A percentile compares a stretch with the other conserved stretches of the same genome.
phyloP scores from a whole-genome alignment of 2,329 filamentous ascomycete genomes.

The Tolypocladium sp. region DNA sequence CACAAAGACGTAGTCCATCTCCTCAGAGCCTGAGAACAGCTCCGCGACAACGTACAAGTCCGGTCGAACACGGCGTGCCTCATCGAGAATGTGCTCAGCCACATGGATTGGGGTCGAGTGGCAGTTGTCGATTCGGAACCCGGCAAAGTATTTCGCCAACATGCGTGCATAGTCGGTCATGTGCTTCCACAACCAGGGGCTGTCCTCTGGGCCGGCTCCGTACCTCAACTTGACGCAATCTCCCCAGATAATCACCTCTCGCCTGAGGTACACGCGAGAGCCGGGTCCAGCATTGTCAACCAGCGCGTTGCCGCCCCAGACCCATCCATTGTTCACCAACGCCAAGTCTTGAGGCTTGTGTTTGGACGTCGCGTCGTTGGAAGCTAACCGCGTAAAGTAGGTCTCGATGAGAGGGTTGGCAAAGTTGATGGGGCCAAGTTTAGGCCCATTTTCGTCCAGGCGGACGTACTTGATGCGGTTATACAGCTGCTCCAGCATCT shows the following conservation, averaged over 20 bases:
- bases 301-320: conserved; percentile 94
- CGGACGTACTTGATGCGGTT: conserved; percentile 93
- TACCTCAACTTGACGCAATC: conserved; percentile 97
- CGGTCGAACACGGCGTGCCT: conserved; percentile 80
- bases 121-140: conserved; percentile 95
- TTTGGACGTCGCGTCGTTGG: conserved; percentile 68
- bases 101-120: conserved; percentile 94
- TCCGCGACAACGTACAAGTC: conserved; percentile 90
- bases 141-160: conserved; percentile 90
- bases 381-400: conserved; percentile 85
- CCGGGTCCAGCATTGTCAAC: conserved; percentile 85
- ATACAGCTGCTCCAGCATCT: conserved; percentile 83
- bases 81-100: conserved; percentile 88
- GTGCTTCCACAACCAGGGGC: conserved; percentile 87
- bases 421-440: conserved; percentile 67
- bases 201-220: conserved; percentile 70
- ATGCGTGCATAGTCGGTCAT: conserved; percentile 90
- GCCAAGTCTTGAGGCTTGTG: conserved; percentile 70
- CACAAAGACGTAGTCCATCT: conserved; percentile 93
- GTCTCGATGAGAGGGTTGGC: conserved; percentile 79
- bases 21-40: conserved; percentile 89
- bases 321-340: conserved; percentile 94
- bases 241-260: conserved; percentile 96
- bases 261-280: conserved; percentile 85
- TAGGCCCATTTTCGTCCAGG: conserved; percentile 85